Percentiles rank a stretch among this genome's conserved stretches.
These are phyloP conservation scores for Suillus alpinus DNA, from an alignment of 768 basidiomycete species.

Conservation along the genomic window DNA sequence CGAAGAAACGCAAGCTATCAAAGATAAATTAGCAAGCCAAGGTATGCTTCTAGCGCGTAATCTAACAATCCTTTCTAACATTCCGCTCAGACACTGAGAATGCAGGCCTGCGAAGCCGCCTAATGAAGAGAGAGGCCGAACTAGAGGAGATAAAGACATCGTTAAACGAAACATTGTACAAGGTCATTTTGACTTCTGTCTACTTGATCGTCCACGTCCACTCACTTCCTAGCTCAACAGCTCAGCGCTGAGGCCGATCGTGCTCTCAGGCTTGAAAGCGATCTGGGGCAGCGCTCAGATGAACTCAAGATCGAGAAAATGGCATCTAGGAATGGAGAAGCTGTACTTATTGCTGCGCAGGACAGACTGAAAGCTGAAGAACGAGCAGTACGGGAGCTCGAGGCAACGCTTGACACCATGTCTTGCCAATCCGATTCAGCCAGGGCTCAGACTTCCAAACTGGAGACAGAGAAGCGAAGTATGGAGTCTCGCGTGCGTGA, in stretches of 20 bases:
- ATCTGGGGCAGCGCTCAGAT: constrained; percentile 46
- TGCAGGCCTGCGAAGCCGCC: constrained; percentile 31
- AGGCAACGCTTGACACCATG: constrained; percentile 52
- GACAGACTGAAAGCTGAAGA: constrained; percentile 52
- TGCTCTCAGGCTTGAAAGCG: constrained; percentile 51
- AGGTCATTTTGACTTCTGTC: constrained; percentile 24
- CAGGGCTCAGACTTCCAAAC: constrained; percentile 38
- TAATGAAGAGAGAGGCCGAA: constrained; percentile 37
- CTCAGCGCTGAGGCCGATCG: constrained; percentile 56
- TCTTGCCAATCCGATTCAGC: constrained; percentile 52
- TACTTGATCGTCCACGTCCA: not conserved
- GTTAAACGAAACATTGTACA: constrained; percentile 34
- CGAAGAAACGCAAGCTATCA: constrained; percentile 34
- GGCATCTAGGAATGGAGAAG: constrained; percentile 48
- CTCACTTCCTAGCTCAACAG: constrained; percentile 32
- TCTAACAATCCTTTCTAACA: not conserved
- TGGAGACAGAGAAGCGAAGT: constrained; percentile 55
- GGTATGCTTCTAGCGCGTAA: constrained; percentile 21
- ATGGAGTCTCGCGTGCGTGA: constrained; percentile 60
- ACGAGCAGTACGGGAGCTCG: constrained; percentile 49
- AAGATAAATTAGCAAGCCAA: constrained; percentile 35
- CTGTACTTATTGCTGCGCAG: constrained; percentile 45
- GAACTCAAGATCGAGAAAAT: constrained; percentile 57
- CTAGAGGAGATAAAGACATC: constrained; percentile 31
- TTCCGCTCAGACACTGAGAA: constrained; percentile 32